Conservation (phyloP, 78 protist genomes). For the Dictyostelium firmibasis region DNA sequence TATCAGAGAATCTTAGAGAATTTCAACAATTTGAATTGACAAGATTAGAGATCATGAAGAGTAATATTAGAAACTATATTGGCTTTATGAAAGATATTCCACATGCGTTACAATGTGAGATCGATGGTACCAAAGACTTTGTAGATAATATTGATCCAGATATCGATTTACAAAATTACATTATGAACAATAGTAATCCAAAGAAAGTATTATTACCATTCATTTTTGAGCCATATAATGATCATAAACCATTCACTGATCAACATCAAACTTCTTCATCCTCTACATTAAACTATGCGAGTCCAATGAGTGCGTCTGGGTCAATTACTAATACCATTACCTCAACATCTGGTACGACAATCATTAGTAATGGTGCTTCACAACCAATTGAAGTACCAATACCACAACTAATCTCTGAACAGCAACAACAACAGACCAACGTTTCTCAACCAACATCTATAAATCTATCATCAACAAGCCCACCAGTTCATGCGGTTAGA, state of each 20-base stretch:
- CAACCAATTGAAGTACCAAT: background rate
- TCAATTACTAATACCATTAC: background rate
- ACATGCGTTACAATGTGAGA: slow-evolving; percentile 13
- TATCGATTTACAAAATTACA: slow-evolving; percentile 12
- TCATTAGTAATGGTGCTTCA: background rate
- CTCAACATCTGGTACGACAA: background rate
- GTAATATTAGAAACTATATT: slow-evolving; percentile 59
- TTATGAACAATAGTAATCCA: background rate
- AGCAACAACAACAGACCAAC: background rate
- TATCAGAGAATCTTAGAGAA: slow-evolving; percentile 52
- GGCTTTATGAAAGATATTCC: slow-evolving; percentile 45
- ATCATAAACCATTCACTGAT: background rate
- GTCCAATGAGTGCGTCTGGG: background rate
- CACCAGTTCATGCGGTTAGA: background rate
- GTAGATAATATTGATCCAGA: slow-evolving; percentile 58
- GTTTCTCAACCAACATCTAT: background rate
- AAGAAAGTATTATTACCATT: slow-evolving; percentile 20
- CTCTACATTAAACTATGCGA: background rate
- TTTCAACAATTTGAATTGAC: slow-evolving; percentile 73
- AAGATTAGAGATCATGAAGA: slow-evolving; percentile 57
- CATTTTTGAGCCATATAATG: slow-evolving; percentile 52
- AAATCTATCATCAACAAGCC: background rate
- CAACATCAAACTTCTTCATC: background rate
- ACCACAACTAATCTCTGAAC: background rate
- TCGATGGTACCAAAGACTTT: background rate